Evolutionary conservation across 768 basidiomycete species (phyloP).

Genomic region (Pisolithus marmoratus): DNA sequence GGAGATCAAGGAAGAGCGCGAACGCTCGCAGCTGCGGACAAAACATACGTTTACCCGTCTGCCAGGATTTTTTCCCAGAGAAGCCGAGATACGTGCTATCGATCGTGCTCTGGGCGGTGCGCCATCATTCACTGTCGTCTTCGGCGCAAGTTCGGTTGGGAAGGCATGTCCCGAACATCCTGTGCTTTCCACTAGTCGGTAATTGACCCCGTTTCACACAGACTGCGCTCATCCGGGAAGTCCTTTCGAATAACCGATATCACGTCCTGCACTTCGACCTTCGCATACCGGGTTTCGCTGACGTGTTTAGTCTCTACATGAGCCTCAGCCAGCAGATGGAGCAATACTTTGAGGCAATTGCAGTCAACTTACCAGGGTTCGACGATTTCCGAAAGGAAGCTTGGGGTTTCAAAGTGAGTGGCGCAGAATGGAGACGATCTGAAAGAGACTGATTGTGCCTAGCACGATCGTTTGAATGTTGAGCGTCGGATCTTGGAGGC

Average conservation of each 20-base stretch:
- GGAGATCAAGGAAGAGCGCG: constrained; percentile 65
- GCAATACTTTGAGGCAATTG: constrained; percentile 66
- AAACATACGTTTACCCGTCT: constrained; percentile 76
- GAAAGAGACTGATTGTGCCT: constrained; percentile 2
- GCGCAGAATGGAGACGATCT: background rate
- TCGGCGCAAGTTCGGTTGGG: constrained; percentile 76
- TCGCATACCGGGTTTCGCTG: constrained; percentile 79
- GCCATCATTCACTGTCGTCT: constrained; percentile 75
- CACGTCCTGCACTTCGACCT: constrained; percentile 83
- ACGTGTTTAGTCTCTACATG: constrained; percentile 69
- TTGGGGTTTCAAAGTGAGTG: constrained; percentile 68
- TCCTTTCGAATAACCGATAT: constrained; percentile 60
- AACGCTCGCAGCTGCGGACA: constrained; percentile 58
- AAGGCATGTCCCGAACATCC: constrained; percentile 42
- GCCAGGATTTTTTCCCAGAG: constrained; percentile 68
- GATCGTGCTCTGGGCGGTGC: constrained; percentile 60
- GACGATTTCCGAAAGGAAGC: constrained; percentile 70
- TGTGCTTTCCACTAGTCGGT: constrained; percentile 1
- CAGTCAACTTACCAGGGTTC: constrained; percentile 53
- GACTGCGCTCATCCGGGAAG: constrained; percentile 76
- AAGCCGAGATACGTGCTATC: constrained; percentile 58
- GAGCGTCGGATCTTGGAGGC: constrained; percentile 54
- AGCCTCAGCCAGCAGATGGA: constrained; percentile 80
- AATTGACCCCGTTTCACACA: constrained; percentile 19
- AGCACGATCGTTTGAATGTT: constrained; percentile 76